Evolutionary conservation across 768 basidiomycete species (phyloP).

Genomic region (Dictyophora rubrovolvata): DNA sequence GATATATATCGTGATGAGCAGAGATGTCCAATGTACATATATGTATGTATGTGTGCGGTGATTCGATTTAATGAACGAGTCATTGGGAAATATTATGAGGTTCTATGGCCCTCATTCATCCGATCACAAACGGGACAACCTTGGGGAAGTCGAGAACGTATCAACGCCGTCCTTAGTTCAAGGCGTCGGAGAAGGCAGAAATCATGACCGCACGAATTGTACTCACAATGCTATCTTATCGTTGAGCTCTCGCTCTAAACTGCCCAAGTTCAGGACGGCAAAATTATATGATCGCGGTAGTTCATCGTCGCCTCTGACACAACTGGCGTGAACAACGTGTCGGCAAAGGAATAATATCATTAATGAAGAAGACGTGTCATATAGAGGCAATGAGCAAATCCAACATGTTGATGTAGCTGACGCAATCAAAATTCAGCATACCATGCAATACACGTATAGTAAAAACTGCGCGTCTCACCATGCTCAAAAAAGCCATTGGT

Average conservation of each 20-base stretch:
- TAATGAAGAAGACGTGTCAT: slow-evolving; percentile 49
- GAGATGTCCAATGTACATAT: no score
- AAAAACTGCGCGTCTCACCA: slow-evolving; percentile 37
- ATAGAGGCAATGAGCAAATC: slow-evolving; percentile 52
- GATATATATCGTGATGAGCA: no score
- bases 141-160: slow-evolving; percentile 50
- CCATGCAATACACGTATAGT: background rate
- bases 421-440: background rate
- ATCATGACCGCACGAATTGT: background rate
- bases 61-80: no score
- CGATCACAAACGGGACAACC: slow-evolving; percentile 75
- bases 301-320: slow-evolving; percentile 55
- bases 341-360: slow-evolving; percentile 76
- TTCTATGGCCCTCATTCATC: slow-evolving; percentile 38
- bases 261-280: slow-evolving; percentile 34
- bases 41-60: no score
- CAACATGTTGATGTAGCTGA: slow-evolving; percentile 57
- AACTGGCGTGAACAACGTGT: slow-evolving; percentile 76
- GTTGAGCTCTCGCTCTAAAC: slow-evolving; percentile 38
- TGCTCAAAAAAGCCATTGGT: slow-evolving; percentile 70
- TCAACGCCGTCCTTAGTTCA: slow-evolving; percentile 50
- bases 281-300: slow-evolving; percentile 55
- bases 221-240: slow-evolving; percentile 77
- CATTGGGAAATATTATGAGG: background rate
- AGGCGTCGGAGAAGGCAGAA: background rate